Conservation (phyloP, 805 yeast species). For the Torulaspora maleeae region DNA sequence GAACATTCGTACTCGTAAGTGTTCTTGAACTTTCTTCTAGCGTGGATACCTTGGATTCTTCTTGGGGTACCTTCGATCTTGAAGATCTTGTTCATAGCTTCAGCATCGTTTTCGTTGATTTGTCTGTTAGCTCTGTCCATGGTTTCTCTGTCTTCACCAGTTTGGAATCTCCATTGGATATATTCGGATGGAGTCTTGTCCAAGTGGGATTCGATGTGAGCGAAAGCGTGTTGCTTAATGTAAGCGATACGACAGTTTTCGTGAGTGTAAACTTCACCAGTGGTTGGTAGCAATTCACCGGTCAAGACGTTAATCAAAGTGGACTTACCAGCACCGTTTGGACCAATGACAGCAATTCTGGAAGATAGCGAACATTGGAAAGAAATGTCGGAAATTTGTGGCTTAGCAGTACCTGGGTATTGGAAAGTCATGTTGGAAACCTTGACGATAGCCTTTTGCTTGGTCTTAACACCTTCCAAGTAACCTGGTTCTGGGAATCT, state of each 20-base stretch:
- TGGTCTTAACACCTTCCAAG: constrained; percentile 99
- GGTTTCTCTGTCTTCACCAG: constrained; percentile 99
- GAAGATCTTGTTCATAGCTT: constrained; percentile 99
- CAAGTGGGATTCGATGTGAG: constrained; percentile 96
- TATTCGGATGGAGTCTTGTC: constrained; percentile 99
- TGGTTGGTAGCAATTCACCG: constrained; percentile 98
- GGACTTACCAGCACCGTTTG: constrained; percentile 99
- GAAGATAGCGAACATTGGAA: constrained; percentile 99
- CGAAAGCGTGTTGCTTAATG: constrained; percentile 99
- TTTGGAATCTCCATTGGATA: constrained; percentile 99
- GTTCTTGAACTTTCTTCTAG: constrained; percentile 99
- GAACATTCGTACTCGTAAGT: constrained; percentile 99
- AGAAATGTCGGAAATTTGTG: constrained; percentile 84
- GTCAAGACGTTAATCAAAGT: constrained; percentile 97
- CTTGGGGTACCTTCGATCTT: constrained; percentile 98
- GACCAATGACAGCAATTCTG: constrained; percentile 99
- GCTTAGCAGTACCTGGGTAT: constrained; percentile 97
- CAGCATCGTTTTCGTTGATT: constrained; percentile 94
- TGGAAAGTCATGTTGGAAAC: constrained; percentile 97
- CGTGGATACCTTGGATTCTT: constrained; percentile 88
- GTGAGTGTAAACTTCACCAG: constrained; percentile 98
- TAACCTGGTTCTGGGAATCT: constrained; percentile 99
- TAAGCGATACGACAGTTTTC: constrained; percentile 99
- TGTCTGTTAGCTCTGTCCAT: constrained; percentile 99
- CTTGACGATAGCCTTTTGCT: constrained; percentile 99